Conservation (phyloP, 768 basidiomycete genomes). For the Termitomyces sp. region DNA sequence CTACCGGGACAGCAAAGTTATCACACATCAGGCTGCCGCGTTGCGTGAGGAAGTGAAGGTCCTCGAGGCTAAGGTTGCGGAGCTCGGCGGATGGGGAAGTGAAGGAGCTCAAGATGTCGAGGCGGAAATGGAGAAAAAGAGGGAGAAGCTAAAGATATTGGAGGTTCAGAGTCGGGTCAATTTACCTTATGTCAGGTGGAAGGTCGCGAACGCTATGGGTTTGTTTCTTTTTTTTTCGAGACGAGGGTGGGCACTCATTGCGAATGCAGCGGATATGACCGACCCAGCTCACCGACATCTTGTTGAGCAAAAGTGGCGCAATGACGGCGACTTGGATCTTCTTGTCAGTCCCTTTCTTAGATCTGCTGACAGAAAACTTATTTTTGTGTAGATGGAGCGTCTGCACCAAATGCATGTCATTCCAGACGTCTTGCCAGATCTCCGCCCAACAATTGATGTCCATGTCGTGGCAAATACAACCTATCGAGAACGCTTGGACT, state of each 20-base stretch:
- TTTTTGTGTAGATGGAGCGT: slow-evolving; percentile 74
- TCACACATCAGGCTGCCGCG: slow-evolving; percentile 40
- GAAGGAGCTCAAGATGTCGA: slow-evolving; percentile 26
- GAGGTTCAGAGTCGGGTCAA: slow-evolving; percentile 82
- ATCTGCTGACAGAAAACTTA: not conserved
- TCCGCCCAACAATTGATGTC: slow-evolving; percentile 74
- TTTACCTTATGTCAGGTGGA: slow-evolving; percentile 79
- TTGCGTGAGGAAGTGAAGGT: slow-evolving; percentile 27
- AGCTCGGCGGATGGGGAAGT: slow-evolving; percentile 20
- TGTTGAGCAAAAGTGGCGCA: slow-evolving; percentile 80
- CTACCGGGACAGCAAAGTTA: slow-evolving; percentile 46
- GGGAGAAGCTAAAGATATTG: slow-evolving; percentile 51
- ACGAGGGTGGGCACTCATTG: not conserved
- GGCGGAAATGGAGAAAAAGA: slow-evolving; percentile 35
- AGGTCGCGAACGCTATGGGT: slow-evolving; percentile 76
- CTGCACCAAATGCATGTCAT: slow-evolving; percentile 87
- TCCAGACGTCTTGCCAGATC: slow-evolving; percentile 73
- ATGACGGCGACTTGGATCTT: slow-evolving; percentile 77
- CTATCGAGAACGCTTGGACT: slow-evolving; percentile 23
- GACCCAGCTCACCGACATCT: slow-evolving; percentile 73
- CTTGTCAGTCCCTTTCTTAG: slow-evolving; percentile 49
- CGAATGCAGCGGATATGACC: slow-evolving; percentile 54
- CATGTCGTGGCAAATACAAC: slow-evolving; percentile 46
- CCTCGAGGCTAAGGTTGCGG: slow-evolving; percentile 19
- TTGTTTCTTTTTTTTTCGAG: slow-evolving; percentile 21